Percentiles rank a stretch among this genome's conserved stretches.
These are phyloP conservation scores for Paecilomyces variotii DNA, from an alignment of 2,329 filamentous ascomycete genomes.

Conservation along the genomic window DNA sequence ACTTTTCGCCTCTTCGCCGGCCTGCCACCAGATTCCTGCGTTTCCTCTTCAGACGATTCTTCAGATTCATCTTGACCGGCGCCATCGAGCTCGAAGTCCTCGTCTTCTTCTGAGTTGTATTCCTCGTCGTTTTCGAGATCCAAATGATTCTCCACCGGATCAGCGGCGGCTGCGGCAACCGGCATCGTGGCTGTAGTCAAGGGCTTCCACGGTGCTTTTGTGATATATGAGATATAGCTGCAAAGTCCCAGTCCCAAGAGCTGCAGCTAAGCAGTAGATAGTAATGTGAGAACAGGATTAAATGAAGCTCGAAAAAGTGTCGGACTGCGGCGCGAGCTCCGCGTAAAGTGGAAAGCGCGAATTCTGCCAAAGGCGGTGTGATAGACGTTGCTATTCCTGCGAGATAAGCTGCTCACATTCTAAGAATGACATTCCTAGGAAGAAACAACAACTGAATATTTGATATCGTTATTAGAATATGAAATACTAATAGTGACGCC, in stretches of 20 bases:
- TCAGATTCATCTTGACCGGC: constrained; percentile 20
- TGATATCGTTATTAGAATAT: too few species aligned
- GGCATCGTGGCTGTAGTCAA: not conserved
- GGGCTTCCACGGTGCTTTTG: not conserved
- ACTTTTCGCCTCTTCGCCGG: constrained; percentile 33
- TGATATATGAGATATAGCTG: not conserved
- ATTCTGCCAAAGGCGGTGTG: constrained; percentile 6
- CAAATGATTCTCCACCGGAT: not conserved
- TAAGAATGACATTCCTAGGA: too few species aligned
- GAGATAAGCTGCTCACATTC: not conserved
- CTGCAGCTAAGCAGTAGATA: not conserved
- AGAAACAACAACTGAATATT: too few species aligned
- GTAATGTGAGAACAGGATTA: not conserved
- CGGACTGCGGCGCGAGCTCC: not conserved
- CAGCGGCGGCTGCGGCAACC: not conserved
- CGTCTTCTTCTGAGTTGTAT: constrained; percentile 32
- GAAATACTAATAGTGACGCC: too few species aligned
- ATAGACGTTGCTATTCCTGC: too few species aligned
- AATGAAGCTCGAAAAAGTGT: not conserved
- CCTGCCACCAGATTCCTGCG: constrained; percentile 24
- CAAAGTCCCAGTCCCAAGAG: not conserved
- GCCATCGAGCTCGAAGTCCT: constrained; percentile 40
- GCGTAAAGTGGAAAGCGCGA: not conserved
- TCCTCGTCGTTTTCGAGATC: constrained; percentile 22
- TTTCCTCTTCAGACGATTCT: constrained; percentile 21